Conservation (phyloP, 2,329 filamentous ascomycete species). For the Thielaviopsis musarum region DNA sequence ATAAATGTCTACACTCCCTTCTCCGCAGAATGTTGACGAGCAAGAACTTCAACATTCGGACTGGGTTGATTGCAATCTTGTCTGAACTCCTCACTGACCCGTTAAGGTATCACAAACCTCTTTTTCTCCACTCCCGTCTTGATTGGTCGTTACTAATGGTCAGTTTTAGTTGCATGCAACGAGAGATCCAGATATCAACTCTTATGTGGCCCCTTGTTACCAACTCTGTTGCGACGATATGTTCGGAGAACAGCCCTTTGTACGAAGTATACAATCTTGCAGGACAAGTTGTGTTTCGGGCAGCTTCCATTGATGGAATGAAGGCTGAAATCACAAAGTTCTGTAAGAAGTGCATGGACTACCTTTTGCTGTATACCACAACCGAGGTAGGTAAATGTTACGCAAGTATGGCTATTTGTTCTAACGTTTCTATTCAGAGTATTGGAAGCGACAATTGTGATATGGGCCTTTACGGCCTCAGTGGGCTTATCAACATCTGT, state of each 20-base stretch:
- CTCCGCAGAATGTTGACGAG: not conserved
- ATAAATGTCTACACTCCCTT: not conserved
- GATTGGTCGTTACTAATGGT: not conserved
- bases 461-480: not conserved
- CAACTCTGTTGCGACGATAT: not conserved
- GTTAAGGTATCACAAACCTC: not conserved
- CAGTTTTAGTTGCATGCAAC: not conserved
- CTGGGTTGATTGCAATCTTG: not conserved
- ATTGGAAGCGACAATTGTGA: not conserved
- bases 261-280: not conserved
- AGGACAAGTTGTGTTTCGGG: not conserved
- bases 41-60: not conserved
- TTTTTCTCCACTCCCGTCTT: not conserved
- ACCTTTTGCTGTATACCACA: not conserved
- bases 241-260: not conserved
- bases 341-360: not conserved
- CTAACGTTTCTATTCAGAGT: not conserved
- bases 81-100: not conserved
- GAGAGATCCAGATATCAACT: not conserved
- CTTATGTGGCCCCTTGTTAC: not conserved
- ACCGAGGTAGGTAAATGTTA: conserved; percentile 15
- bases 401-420: not conserved
- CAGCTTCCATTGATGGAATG: not conserved
- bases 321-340: not conserved
- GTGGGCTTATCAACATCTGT: not conserved